These are phyloP conservation scores for Backusella tuberculispora DNA, from an alignment of 192 early-diverging fungal genomes.

Conservation along the genomic window DNA sequence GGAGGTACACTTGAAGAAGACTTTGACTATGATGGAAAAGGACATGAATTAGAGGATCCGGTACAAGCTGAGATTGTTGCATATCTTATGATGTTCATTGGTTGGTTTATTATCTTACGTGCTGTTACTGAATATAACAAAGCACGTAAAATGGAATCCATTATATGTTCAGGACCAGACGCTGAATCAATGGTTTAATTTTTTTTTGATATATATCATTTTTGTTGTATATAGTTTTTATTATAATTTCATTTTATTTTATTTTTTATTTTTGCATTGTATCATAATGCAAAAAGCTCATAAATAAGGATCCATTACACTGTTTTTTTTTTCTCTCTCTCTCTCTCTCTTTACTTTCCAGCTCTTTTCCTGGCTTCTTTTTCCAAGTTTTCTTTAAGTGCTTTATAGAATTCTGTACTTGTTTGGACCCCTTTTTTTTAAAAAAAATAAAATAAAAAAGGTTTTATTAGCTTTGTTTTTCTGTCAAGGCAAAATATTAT, in stretches of 20 bases:
- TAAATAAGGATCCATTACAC: conserved; percentile 3
- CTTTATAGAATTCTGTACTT: conserved; percentile 38
- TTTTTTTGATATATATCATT: neutral
- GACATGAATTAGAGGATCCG: conserved; percentile 9
- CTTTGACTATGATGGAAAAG: conserved; percentile 30
- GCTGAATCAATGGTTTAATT: neutral
- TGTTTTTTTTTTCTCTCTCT: neutral
- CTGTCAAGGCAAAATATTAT: too few relatives aligned
- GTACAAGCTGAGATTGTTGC: conserved; percentile 45
- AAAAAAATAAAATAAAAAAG: neutral
- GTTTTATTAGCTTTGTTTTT: neutral
- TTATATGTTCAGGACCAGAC: conserved; percentile 44
- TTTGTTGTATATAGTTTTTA: conserved; percentile 3
- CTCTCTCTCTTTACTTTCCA: conserved; percentile 14
- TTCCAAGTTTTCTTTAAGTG: conserved; percentile 49
- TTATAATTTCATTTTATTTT: neutral
- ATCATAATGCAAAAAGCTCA: neutral
- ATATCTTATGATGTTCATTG: conserved; percentile 73
- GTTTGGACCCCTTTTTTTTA: conserved; percentile 23
- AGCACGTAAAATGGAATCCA: conserved; percentile 66
- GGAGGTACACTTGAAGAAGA: conserved; percentile 43
- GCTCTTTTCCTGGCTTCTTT: conserved; percentile 37
- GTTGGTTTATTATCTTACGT: conserved; percentile 71
- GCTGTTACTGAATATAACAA: conserved; percentile 69
- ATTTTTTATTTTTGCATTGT: too few relatives aligned